Base-by-base conservation (phyloP, 495 filamentous ascomycete species). In the Podospora comata region DNA sequence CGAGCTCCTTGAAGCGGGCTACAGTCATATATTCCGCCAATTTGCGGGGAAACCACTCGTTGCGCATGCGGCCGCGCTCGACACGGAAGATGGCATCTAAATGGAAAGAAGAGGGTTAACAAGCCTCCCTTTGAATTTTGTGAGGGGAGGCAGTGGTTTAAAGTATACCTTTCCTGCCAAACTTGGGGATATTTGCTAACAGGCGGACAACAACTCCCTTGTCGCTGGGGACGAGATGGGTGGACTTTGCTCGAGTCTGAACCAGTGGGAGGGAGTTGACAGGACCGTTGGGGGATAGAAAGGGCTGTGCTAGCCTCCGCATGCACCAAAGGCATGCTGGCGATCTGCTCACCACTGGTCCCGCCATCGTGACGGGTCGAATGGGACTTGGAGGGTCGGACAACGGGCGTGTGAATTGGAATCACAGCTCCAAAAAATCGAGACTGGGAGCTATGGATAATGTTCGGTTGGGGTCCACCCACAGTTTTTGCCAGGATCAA, bases 191-290 rank as follows among this genome's bases (percentile, higher is more conserved):
- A 72, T 90, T 86, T 68, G 83, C 72, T 6, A 88, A 76, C 66
- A 91, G 78, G 62, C 84, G 83, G 64, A 90, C 89, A 23, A 86
- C 82, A 32, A 90, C 81, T 60, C 80, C 81, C 63, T 78, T 78
- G 58, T 78, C 77, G 19, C 62, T 64, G 2, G 72, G 73, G 26
- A 72, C 72, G 18, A 70, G 32, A n/a, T 55, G 15, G 55, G 65
- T 69, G 48, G 74, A 74, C 70, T 75, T 76, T 28, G 71, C 70
- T 57, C 77, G 77, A 27, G 68, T 61, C 64, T 79, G 77, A 53
- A 67, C 57, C 55, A 70, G 26, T 15, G 66, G 55, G 64, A 67
- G 58, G 28, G 66, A 28, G 64, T 26, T 55, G 65, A 64, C 30
- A 30, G 30, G 39, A n/a, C 26, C 68, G 63, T 65, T 71, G 64